Percentiles rank a stretch among this genome's conserved stretches.
phyloP scores from a whole-genome alignment of 176 grass and related monocot genomes.

The Luzula sylvatica region DNA sequence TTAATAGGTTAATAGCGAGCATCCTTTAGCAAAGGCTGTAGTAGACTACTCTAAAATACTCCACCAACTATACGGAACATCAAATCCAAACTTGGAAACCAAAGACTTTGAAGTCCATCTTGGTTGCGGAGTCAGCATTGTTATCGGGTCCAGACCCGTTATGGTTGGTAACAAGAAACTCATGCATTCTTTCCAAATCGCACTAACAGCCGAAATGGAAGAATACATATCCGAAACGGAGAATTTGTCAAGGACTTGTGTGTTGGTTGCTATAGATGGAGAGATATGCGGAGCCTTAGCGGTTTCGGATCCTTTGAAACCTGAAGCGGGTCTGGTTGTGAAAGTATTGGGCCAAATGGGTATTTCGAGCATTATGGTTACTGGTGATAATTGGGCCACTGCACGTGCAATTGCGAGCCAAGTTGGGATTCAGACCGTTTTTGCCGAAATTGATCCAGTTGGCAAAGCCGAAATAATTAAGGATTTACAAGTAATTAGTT shows the following conservation, averaged over 20 bases:
- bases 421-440: constrained; percentile 63
- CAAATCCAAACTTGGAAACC: constrained; percentile 34
- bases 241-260: constrained; percentile 70
- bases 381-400: constrained; percentile 91
- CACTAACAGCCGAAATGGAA: constrained; percentile 43
- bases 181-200: constrained; percentile 65
- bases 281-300: constrained; percentile 63
- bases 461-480: constrained; percentile 93
- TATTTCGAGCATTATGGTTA: constrained; percentile 95
- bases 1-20: constrained; percentile 76
- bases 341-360: constrained; percentile 68
- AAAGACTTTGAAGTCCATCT: constrained; percentile 90
- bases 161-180: constrained; percentile 89
- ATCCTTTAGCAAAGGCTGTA: constrained; percentile 87
- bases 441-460: constrained; percentile 74
- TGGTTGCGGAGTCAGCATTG: constrained; percentile 69
- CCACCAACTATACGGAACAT: constrained; percentile 56
- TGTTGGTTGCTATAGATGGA: constrained; percentile 68
- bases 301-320: constrained; percentile 90
- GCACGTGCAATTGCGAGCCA: constrained; percentile 83
- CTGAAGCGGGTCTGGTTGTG: constrained; percentile 60
- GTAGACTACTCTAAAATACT: constrained; percentile 74
- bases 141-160: constrained; percentile 52
- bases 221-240: constrained; percentile 57
- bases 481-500: constrained; percentile 61